phyloP scores from a whole-genome alignment of 352 stramenopile genomes.

The Phytophthora pistaciae region DNA sequence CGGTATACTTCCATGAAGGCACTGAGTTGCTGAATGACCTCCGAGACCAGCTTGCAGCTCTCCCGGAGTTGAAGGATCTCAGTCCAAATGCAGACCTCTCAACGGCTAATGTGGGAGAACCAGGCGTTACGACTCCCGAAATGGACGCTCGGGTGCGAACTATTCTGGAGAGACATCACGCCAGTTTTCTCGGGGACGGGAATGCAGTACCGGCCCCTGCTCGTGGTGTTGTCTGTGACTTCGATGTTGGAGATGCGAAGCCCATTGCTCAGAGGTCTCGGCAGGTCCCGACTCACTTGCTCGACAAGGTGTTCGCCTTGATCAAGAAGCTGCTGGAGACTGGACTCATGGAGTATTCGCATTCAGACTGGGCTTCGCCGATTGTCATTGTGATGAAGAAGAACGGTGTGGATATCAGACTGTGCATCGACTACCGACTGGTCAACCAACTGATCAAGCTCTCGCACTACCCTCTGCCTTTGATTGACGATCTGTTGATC shows the following conservation, averaged over 20 bases:
- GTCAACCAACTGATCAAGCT: not conserved
- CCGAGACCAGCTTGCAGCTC: not conserved
- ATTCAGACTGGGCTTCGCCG: not conserved
- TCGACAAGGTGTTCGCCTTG: not conserved
- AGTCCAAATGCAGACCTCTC: constrained; percentile 5
- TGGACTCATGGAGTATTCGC: not conserved
- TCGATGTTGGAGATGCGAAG: not conserved
- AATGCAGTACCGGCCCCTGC: not conserved
- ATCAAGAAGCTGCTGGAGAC: not conserved
- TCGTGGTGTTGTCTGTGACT: not conserved
- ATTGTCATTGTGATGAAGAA: not conserved
- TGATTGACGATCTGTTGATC: not conserved
- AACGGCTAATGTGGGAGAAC: no score
- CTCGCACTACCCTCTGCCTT: not conserved
- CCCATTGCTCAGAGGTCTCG: not conserved
- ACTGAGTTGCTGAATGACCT: constrained; percentile 12
- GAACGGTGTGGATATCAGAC: not conserved
- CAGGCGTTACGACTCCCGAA: not conserved
- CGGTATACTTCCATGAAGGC: constrained; percentile 7
- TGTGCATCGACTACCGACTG: not conserved
- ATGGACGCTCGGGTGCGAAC: not conserved
- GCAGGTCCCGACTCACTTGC: not conserved
- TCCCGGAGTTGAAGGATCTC: constrained; percentile 3
- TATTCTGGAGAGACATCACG: not conserved
- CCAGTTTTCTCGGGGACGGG: not conserved